phyloP scores from a whole-genome alignment of 139 green algal species.

The Raphidocelis subcapitata region DNA sequence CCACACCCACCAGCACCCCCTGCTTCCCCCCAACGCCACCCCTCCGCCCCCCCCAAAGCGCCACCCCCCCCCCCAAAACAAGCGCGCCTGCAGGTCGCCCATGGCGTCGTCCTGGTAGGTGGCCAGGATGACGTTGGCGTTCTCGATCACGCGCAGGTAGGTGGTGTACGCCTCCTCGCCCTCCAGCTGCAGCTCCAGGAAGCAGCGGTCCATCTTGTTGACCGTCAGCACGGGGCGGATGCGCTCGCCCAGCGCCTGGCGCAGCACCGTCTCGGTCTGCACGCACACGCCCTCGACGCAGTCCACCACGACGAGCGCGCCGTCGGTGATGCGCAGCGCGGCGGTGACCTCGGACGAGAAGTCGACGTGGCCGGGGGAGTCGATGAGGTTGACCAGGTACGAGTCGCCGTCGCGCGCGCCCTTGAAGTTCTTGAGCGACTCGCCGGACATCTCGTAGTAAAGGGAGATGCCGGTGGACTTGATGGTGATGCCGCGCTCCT shows the following conservation, averaged over 20 bases:
- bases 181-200: conserved; percentile 96
- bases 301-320: conserved; percentile 98
- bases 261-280: conserved; percentile 99
- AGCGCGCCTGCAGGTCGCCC: conserved; percentile 86
- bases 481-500: conserved; percentile 99
- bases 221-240: conserved; percentile 98
- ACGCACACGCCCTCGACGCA: conserved; percentile 99
- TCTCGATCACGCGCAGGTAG: conserved; percentile 97
- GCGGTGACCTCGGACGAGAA: conserved; percentile 99
- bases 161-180: conserved; percentile 95
- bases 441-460: conserved; percentile 93
- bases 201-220: conserved; percentile 99
- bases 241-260: conserved; percentile 92
- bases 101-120: conserved; percentile 97
- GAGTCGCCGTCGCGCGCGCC: conserved; percentile 82
- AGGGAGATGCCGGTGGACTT: conserved; percentile 99
- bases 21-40: too few relatives aligned
- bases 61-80: too few relatives aligned
- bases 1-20: too few relatives aligned
- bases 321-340: conserved; percentile 98
- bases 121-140: conserved; percentile 98
- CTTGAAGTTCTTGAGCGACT: conserved; percentile 71
- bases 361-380: conserved; percentile 99
- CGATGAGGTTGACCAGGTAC: conserved; percentile 99
- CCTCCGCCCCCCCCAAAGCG: too few relatives aligned